Conservation (phyloP, 192 early-diverging fungal genomes). For the Linnemannia schmuckeri region DNA sequence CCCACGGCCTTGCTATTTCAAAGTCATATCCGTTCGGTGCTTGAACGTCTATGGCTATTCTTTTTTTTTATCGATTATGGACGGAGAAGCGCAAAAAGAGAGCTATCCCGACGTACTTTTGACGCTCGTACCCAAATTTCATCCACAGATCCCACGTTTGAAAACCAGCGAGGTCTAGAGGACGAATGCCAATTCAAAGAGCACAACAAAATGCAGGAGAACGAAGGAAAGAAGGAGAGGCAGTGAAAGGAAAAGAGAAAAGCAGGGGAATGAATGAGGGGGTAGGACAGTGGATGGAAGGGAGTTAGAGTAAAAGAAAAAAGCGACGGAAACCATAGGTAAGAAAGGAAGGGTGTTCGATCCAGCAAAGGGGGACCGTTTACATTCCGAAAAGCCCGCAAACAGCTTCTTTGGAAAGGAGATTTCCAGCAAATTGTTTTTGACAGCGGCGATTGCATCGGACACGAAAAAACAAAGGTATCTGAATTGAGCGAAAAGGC, state of each 20-base stretch:
- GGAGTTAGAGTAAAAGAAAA: too few species aligned
- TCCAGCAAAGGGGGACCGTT: neutral
- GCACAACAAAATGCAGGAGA: neutral
- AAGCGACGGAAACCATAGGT: too few species aligned
- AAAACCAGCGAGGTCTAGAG: neutral
- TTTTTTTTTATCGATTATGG: neutral
- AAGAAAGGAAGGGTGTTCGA: too few species aligned
- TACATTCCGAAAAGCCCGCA: neutral
- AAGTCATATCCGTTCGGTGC: constrained; percentile 1
- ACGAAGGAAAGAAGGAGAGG: neutral
- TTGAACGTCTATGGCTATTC: constrained; percentile 4
- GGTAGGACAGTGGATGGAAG: too few species aligned
- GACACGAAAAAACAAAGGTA: neutral
- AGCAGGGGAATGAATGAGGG: neutral
- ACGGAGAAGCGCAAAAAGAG: neutral
- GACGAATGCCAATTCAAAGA: neutral
- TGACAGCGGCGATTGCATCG: constrained; percentile 7
- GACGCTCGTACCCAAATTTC: neutral
- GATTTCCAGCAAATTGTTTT: neutral
- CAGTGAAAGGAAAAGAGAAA: neutral
- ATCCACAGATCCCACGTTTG: neutral
- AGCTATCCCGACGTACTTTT: neutral
- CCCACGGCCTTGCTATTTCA: neutral
- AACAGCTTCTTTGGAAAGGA: neutral
- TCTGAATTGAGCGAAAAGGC: neutral